Percentiles rank a stretch among this genome's conserved stretches.
phyloP scores from a whole-genome alignment of 352 stramenopile species.

The Nothophytophthora sp. region DNA sequence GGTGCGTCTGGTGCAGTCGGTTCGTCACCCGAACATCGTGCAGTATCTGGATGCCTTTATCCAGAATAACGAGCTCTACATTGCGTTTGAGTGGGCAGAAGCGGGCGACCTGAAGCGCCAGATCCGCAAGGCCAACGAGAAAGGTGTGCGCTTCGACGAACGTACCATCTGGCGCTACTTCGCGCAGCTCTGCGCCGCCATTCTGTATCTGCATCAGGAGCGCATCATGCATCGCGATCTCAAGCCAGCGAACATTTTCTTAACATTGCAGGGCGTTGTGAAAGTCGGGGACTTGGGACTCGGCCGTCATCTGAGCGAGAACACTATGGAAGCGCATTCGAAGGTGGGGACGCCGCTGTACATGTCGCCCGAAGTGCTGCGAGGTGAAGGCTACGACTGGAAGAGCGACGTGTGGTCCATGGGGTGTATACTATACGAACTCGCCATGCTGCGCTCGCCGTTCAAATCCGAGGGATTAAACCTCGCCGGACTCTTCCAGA shows the following conservation, averaged over 20 bases:
- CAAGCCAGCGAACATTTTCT: slow-evolving; percentile 95
- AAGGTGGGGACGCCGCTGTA: slow-evolving; percentile 95
- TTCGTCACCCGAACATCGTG: slow-evolving; percentile 92
- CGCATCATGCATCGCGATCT: slow-evolving; percentile 95
- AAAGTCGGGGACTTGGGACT: slow-evolving; percentile 90
- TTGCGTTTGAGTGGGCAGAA: slow-evolving; percentile 94
- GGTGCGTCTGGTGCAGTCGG: slow-evolving; percentile 87
- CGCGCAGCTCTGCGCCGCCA: slow-evolving; percentile 82
- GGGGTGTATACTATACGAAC: slow-evolving; percentile 96
- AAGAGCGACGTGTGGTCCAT: slow-evolving; percentile 96
- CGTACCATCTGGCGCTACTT: slow-evolving; percentile 95
- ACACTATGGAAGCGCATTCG: slow-evolving; percentile 83
- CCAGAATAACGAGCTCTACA: slow-evolving; percentile 89
- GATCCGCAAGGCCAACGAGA: slow-evolving; percentile 90
- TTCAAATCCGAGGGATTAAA: slow-evolving; percentile 94
- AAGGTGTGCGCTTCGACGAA: slow-evolving; percentile 87
- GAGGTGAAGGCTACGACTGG: slow-evolving; percentile 93
- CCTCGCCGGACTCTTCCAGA: slow-evolving; percentile 92
- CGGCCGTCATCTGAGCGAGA: slow-evolving; percentile 74
- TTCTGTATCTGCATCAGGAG: slow-evolving; percentile 87
- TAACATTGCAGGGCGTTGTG: slow-evolving; percentile 88
- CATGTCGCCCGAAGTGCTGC: slow-evolving; percentile 95
- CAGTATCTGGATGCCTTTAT: slow-evolving; percentile 93
- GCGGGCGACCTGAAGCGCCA: slow-evolving; percentile 94
- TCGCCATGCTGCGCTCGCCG: slow-evolving; percentile 92